Percentiles rank a stretch among this genome's conserved stretches.
phyloP scores from a whole-genome alignment of 495 filamentous ascomycete genomes.

The Daldinia childiae region DNA sequence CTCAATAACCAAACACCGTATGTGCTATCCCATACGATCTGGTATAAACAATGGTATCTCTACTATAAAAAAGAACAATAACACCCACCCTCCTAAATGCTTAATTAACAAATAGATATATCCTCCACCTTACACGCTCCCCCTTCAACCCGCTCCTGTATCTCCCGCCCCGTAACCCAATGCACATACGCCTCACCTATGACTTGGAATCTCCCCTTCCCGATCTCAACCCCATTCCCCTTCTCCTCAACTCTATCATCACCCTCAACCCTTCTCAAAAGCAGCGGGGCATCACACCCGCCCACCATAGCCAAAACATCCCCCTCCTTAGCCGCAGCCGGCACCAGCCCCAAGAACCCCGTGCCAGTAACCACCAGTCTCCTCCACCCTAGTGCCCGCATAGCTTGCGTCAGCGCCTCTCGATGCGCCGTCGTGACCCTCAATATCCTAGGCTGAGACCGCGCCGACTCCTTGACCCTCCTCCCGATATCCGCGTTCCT shows the following conservation, averaged over 20 bases:
- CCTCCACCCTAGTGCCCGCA: not conserved
- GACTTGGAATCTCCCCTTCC: not conserved
- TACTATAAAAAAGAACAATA: not conserved
- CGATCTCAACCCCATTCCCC: not conserved
- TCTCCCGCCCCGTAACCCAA: not conserved
- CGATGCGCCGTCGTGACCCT: not conserved
- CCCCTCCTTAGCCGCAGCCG: not conserved
- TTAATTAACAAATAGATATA: not conserved
- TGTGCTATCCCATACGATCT: not conserved
- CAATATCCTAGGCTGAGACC: not conserved
- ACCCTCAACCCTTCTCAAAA: not conserved
- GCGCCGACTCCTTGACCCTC: not conserved
- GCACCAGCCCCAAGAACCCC: not conserved
- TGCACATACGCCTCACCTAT: conserved; percentile 1
- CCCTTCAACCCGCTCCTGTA: not conserved
- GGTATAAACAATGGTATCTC: not conserved
- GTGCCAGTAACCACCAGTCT: not conserved
- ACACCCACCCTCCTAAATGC: not conserved
- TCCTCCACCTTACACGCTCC: not conserved
- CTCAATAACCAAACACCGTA: not conserved
- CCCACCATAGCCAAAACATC: not conserved
- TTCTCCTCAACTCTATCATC: not conserved
- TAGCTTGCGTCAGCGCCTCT: not conserved
- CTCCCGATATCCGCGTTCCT: not conserved
- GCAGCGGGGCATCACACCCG: not conserved